Conservation (phyloP, 2,329 filamentous ascomycete species). For the Leptographium wingfieldii region DNA sequence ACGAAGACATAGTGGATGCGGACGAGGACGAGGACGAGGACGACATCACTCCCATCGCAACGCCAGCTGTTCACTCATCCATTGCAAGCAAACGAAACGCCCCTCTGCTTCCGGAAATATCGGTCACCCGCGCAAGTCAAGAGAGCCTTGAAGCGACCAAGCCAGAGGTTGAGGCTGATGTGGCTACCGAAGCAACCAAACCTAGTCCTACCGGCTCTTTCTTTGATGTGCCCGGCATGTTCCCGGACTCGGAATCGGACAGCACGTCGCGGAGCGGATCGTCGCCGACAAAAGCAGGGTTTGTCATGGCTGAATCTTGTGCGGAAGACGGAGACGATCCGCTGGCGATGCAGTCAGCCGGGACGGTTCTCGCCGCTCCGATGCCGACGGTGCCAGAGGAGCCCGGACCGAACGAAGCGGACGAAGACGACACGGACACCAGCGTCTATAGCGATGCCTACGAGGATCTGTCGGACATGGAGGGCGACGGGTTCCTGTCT, state of each 20-base stretch:
- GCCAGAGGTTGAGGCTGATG: background rate
- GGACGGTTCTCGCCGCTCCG: constrained; percentile 14
- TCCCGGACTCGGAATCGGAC: constrained; percentile 30
- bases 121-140: constrained; percentile 28
- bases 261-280: background rate
- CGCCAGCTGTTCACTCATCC: background rate
- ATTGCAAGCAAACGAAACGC: background rate
- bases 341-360: constrained; percentile 11
- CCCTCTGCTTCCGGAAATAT: constrained; percentile 28
- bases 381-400: constrained; percentile 23
- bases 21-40: background rate
- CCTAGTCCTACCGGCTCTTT: constrained; percentile 11
- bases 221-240: constrained; percentile 46
- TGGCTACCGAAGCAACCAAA: background rate
- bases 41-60: background rate
- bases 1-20: constrained; percentile 17
- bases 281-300: background rate
- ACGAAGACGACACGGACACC: constrained; percentile 4
- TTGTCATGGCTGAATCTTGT: constrained; percentile 3
- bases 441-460: constrained; percentile 67
- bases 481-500: constrained; percentile 57
- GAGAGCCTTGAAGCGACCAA: constrained; percentile 14
- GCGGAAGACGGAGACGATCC: constrained; percentile 7
- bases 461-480: constrained; percentile 55
- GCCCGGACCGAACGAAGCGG: background rate